These are phyloP conservation scores for Nannochloropsis gaditana DNA, from an alignment of 108 stramenopile genomes.

Conservation along the genomic window DNA sequence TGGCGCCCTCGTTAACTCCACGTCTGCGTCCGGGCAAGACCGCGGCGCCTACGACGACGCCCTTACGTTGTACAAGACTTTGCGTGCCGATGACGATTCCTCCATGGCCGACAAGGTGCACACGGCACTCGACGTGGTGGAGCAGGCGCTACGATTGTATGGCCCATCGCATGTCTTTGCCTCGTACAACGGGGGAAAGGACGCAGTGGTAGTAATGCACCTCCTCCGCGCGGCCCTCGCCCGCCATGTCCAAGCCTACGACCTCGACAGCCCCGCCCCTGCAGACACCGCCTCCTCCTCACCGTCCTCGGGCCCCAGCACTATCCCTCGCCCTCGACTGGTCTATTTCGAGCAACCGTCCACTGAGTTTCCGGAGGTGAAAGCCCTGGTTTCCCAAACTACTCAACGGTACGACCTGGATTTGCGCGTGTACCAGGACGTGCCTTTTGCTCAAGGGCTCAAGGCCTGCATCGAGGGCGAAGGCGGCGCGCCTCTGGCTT, in stretches of 20 bases:
- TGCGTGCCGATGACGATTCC: constrained; percentile 18
- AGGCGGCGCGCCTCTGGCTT: constrained; percentile 43
- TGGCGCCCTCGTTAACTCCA: neutral
- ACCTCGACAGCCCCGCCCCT: neutral
- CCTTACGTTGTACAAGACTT: neutral
- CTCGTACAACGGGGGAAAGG: constrained; percentile 96
- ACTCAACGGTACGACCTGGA: constrained; percentile 74
- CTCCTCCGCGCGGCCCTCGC: constrained; percentile 83
- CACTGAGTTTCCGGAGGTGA: constrained; percentile 55
- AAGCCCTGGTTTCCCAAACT: constrained; percentile 52
- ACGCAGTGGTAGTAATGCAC: constrained; percentile 91
- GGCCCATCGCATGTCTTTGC: constrained; percentile 48
- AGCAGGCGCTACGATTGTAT: constrained; percentile 46
- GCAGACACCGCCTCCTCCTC: neutral
- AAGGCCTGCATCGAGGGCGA: constrained; percentile 37
- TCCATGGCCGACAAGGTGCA: constrained; percentile 24
- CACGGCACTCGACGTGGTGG: constrained; percentile 27
- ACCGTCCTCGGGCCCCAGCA: neutral
- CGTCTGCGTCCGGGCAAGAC: neutral
- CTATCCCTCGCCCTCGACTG: constrained; percentile 27
- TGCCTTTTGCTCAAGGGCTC: constrained; percentile 47
- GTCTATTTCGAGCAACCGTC: constrained; percentile 51
- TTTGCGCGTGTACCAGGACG: constrained; percentile 67
- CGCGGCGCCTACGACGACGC: neutral
- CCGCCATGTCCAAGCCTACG: constrained; percentile 50